A percentile compares a stretch with the other conserved stretches of the same genome.
Conservation (phyloP, 805 yeast species). For the Metschnikowia cerradonensis region DNA sequence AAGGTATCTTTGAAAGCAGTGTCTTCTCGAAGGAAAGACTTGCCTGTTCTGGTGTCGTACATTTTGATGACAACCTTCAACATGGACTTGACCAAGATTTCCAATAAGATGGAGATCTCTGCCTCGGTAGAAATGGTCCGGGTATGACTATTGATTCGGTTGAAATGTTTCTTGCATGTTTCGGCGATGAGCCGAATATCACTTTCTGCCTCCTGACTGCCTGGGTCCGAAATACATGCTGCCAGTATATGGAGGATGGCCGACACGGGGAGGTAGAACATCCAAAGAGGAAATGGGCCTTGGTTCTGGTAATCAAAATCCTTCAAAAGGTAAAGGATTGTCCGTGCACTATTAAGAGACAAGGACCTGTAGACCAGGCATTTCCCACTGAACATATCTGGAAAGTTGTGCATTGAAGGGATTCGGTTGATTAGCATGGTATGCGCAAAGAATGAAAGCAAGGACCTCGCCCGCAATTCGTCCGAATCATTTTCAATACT, state of each 20-base stretch:
- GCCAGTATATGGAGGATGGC: constrained; percentile 32
- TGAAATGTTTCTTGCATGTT: constrained; percentile 8
- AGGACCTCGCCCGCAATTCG: constrained; percentile 19
- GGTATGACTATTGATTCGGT: constrained; percentile 8
- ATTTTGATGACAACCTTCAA: constrained; percentile 20
- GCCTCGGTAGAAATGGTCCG: neutral
- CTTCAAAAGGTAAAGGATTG: constrained; percentile 25
- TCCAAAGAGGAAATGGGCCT: constrained; percentile 28
- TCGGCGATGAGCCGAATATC: constrained; percentile 30
- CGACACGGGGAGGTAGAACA: constrained; percentile 27
- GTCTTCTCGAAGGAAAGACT: constrained; percentile 14
- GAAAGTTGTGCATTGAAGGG: constrained; percentile 20
- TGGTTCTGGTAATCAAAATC: constrained; percentile 18
- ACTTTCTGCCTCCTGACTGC: constrained; percentile 21
- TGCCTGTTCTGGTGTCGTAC: constrained; percentile 18
- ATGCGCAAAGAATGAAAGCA: constrained; percentile 31
- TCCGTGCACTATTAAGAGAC: constrained; percentile 34
- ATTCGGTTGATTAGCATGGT: constrained; percentile 35
- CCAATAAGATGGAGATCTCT: constrained; percentile 13
- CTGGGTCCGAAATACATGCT: constrained; percentile 29
- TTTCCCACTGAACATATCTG: constrained; percentile 16
- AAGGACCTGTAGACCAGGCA: constrained; percentile 23
- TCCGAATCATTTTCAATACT: constrained; percentile 1
- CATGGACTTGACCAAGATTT: constrained; percentile 20
- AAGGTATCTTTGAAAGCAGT: constrained; percentile 16